Evolutionary conservation across 176 grass and related monocot species (phyloP).

Genomic region (Avena eriantha): DNA sequence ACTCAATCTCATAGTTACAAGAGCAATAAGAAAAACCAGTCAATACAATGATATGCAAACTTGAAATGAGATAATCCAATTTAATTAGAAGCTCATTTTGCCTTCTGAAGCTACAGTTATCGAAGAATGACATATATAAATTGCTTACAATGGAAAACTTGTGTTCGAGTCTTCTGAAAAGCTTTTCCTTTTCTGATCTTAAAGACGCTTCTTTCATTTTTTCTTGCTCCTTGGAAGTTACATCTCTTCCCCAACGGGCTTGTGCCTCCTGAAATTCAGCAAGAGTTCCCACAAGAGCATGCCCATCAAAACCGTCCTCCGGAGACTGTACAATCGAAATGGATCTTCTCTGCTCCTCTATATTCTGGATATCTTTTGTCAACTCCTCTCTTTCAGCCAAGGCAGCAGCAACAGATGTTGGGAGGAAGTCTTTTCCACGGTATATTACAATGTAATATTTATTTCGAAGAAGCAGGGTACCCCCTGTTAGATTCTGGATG

Average conservation of each 20-base stretch:
- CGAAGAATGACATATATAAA: conserved; percentile 28
- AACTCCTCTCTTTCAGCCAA: conserved; percentile 90
- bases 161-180: conserved; percentile 84
- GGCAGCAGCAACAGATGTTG: conserved; percentile 65
- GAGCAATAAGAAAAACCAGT: background rate
- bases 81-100: background rate
- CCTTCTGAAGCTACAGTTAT: conserved; percentile 21
- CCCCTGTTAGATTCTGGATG: conserved; percentile 81
- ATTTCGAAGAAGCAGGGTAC: conserved; percentile 88
- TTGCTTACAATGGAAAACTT: conserved; percentile 86
- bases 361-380: conserved; percentile 75
- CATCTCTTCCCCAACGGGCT: conserved; percentile 87
- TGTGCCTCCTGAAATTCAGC: conserved; percentile 93
- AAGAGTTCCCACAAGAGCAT: conserved; percentile 88
- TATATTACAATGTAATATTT: conserved; percentile 98
- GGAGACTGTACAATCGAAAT: conserved; percentile 42
- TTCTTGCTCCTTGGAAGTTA: conserved; percentile 78
- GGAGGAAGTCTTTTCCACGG: conserved; percentile 95
- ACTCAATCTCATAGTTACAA: conserved; percentile 24
- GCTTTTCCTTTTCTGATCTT: conserved; percentile 70
- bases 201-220: conserved; percentile 86
- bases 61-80: conserved; percentile 11
- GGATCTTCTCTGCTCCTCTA: conserved; percentile 76
- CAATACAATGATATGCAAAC: background rate
- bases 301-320: conserved; percentile 50